Evolutionary conservation across 2,329 filamentous ascomycete genomes (phyloP).

Genomic region (Leptographium galeiforme): DNA sequence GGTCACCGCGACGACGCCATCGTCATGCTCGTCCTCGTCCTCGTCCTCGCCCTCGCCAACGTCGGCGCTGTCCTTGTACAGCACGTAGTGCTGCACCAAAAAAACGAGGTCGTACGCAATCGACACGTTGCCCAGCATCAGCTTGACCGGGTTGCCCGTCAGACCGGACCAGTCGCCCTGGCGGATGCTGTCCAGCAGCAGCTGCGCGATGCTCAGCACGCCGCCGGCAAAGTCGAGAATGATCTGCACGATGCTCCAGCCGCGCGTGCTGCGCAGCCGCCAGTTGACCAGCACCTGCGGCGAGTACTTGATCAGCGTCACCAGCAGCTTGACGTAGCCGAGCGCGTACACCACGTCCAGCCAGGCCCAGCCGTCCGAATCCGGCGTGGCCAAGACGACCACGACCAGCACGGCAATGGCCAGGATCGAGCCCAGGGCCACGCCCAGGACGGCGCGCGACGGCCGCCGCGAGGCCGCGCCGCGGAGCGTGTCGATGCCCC

Average conservation of each 20-base stretch:
- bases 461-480: conserved; percentile 25
- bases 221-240: conserved; percentile 74
- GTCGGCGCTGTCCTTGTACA: conserved; percentile 42
- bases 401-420: conserved; percentile 40
- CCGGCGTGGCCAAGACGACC: conserved; percentile 20
- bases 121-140: conserved; percentile 72
- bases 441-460: conserved; percentile 49
- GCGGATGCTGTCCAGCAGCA: conserved; percentile 72
- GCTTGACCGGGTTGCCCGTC: conserved; percentile 83
- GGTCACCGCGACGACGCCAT: background rate
- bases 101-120: conserved; percentile 81
- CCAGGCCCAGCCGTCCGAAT: conserved; percentile 38
- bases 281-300: conserved; percentile 78
- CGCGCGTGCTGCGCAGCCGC: conserved; percentile 68
- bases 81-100: conserved; percentile 73
- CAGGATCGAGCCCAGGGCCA: conserved; percentile 55
- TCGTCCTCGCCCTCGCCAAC: conserved; percentile 9
- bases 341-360: conserved; percentile 54
- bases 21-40: background rate
- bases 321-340: conserved; percentile 77
- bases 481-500: conserved; percentile 51
- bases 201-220: conserved; percentile 66
- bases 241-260: conserved; percentile 80
- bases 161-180: conserved; percentile 83
- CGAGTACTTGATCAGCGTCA: conserved; percentile 86